Evolutionary conservation across 164 flowering plant genomes (phyloP), one percentile per base, ranked within the genome.

Genomic region (Santalum album): DNA sequence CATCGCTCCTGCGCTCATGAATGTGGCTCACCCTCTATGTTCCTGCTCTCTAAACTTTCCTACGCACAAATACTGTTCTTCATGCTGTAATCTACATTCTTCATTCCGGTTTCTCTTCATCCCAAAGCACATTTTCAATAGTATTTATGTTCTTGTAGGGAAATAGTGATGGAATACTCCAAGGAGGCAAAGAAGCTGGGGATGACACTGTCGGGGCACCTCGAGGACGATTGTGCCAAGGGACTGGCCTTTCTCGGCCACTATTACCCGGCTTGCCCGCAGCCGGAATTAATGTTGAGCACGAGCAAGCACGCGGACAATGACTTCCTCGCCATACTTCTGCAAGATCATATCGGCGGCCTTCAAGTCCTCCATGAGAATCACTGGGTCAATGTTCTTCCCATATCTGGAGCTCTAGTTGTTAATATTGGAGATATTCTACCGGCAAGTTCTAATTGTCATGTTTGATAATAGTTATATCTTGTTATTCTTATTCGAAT

Each of bases 351-450:
- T 10, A 51, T 65, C 6, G 67, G 67, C 6, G 73, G 73, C 9
- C 73, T 69, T 16, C 42, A 38, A 38, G 42, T 38, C 16, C 14
- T 4, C 17, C 42, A 38, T 38, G 15, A 38, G 0, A 27, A 62
- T 17, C 63, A 58, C 6, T 69, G 73, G 73, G 49, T 63, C 38
- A 61, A 69, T 40, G 55, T 69, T 12, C 56, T 51, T 2, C 66
- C 63, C 17, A 12, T 55, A 1, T 51, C 63, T 18, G 73, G 67
- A 53, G 66, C 69, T 44, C 54, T 69, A 2, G 64, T 65, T 0
- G 49, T 69, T 1, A 69, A 69, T 40, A 45, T 65, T 25, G 69
- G 66, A 20, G 73, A 69, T 23, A 60, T 69, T 15, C 7, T 69
- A 7, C 69, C 65, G 73, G 73, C 26, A 53, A 56, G 35, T 2